Evolutionary conservation across 1,139 yeast species (phyloP).

Genomic region (Nakaseomyces glabratus): DNA sequence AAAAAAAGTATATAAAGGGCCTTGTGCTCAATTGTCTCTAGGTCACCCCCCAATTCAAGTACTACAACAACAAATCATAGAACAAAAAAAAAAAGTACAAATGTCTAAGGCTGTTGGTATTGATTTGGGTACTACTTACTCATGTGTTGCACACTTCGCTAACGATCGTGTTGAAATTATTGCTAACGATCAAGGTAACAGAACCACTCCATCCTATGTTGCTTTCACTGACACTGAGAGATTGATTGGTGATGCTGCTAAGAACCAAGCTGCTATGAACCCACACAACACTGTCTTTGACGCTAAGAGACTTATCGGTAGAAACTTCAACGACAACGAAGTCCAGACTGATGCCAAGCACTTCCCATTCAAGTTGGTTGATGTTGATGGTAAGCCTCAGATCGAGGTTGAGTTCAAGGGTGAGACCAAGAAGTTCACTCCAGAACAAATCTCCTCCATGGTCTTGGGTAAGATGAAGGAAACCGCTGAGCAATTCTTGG

Average conservation of each 20-base stretch:
- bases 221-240: slow-evolving; percentile 98
- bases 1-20: too few species aligned
- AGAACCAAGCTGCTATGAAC: slow-evolving; percentile 98
- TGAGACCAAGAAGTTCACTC: slow-evolving; percentile 90
- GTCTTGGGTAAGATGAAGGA: slow-evolving; percentile 97
- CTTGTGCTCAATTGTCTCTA: too few species aligned
- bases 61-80: too few species aligned
- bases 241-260: slow-evolving; percentile 98
- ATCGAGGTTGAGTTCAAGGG: slow-evolving; percentile 92
- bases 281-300: slow-evolving; percentile 96
- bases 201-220: slow-evolving; percentile 98
- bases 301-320: slow-evolving; percentile 97
- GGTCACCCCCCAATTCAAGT: too few species aligned
- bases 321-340: slow-evolving; percentile 81
- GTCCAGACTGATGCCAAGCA: slow-evolving; percentile 95
- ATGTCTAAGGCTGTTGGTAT: slow-evolving; percentile 34
- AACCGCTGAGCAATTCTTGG: slow-evolving; percentile 92
- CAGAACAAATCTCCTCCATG: slow-evolving; percentile 97
- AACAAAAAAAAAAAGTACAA: slow-evolving; percentile 1
- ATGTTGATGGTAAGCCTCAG: slow-evolving; percentile 81
- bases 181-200: slow-evolving; percentile 99
- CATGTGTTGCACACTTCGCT: slow-evolving; percentile 92
- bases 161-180: slow-evolving; percentile 88
- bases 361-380: slow-evolving; percentile 94
- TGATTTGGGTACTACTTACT: slow-evolving; percentile 81